A percentile compares a stretch with the other conserved stretches of the same genome.
phyloP scores from a whole-genome alignment of 257 asterid genomes.

The Solanum sparsipilum region DNA sequence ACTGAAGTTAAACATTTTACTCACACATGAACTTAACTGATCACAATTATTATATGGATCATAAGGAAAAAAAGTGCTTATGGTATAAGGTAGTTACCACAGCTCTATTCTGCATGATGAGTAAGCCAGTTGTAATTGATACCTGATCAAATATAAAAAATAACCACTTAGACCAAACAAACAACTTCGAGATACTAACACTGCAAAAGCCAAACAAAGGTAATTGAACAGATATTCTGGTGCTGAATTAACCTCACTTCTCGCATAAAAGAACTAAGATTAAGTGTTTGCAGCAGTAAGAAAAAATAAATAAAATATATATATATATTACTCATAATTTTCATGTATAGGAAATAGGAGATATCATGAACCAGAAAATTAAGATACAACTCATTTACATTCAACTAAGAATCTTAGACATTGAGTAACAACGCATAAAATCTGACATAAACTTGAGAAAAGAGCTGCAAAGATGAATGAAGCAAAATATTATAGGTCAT shows the following conservation, averaged over 20 bases:
- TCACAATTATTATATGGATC: not conserved
- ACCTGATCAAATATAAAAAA: slow-evolving; percentile 25
- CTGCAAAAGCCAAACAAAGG: not conserved
- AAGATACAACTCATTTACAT: not conserved
- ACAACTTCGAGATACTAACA: not conserved
- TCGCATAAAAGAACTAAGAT: not conserved
- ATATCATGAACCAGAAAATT: not conserved
- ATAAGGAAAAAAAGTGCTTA: not conserved
- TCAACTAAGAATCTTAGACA: not conserved
- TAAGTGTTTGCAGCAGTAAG: not conserved
- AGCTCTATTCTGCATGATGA: slow-evolving; percentile 69
- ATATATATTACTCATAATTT: not conserved
- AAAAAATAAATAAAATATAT: no score
- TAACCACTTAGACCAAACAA: not conserved
- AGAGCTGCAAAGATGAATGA: not conserved
- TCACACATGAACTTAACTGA: not conserved
- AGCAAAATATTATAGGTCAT: not conserved
- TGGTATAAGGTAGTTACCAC: slow-evolving; percentile 39
- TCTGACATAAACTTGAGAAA: not conserved
- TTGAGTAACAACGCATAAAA: not conserved
- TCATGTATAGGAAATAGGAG: not conserved
- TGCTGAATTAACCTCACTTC: not conserved
- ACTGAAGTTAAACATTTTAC: slow-evolving; percentile 12
- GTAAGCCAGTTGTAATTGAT: slow-evolving; percentile 63
- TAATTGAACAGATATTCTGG: not conserved